Evolutionary conservation across 768 basidiomycete genomes (phyloP).

Genomic region (Mycena vulgaris): DNA sequence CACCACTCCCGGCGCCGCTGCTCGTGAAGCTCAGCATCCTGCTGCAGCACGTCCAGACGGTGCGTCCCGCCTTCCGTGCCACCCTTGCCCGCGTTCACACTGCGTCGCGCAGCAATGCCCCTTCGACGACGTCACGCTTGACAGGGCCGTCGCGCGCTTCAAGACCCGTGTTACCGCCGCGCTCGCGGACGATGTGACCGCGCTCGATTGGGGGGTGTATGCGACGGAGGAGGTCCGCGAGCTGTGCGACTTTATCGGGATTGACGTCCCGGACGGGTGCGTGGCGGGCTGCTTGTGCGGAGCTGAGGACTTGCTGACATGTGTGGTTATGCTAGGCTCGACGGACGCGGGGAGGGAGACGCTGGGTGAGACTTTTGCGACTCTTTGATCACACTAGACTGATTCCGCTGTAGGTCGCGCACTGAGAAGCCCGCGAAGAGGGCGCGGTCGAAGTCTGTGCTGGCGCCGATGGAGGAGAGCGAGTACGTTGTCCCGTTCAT

Average conservation of each 20-base stretch:
- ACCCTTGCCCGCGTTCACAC: too few relatives aligned
- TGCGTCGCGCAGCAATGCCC: conserved; percentile 66
- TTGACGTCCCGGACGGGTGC: conserved; percentile 45
- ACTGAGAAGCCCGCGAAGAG: conserved; percentile 20
- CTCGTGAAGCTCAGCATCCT: conserved; percentile 66
- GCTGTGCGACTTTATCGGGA: conserved; percentile 59
- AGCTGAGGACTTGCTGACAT: too few relatives aligned
- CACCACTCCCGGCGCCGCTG: conserved; percentile 51
- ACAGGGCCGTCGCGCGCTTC: conserved; percentile 72
- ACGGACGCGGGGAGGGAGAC: background rate
- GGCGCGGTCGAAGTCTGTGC: conserved; percentile 15
- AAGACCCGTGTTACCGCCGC: conserved; percentile 59
- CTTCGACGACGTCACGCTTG: conserved; percentile 66
- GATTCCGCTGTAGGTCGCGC: conserved; percentile 1
- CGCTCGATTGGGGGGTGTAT: conserved; percentile 53
- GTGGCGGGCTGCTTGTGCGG: background rate
- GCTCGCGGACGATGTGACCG: conserved; percentile 59
- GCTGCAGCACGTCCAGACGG: conserved; percentile 66
- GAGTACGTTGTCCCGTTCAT: background rate
- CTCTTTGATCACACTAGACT: too few relatives aligned
- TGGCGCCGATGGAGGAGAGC: conserved; percentile 10
- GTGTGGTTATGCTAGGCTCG: background rate
- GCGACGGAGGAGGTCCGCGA: conserved; percentile 60
- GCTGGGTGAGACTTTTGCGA: conserved; percentile 10
- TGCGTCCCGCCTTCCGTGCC: conserved; percentile 47